These are phyloP conservation scores for Pythium coloratum DNA, from an alignment of 352 stramenopile species.

Conservation along the genomic window DNA sequence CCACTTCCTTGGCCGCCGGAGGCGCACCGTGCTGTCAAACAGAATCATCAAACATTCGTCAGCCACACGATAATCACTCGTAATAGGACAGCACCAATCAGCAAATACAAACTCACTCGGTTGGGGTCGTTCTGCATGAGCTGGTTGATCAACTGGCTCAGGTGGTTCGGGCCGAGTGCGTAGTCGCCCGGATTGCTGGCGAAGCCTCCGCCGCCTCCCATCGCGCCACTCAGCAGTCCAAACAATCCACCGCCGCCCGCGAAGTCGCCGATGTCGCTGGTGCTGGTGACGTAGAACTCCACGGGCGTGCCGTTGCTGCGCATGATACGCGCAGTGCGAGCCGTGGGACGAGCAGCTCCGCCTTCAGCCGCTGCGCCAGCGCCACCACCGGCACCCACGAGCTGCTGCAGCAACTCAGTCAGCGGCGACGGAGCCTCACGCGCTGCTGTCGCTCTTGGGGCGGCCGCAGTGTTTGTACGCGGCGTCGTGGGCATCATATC, in stretches of 20 bases:
- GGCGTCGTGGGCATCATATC: slow-evolving; percentile 3
- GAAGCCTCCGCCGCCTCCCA: slow-evolving; percentile 45
- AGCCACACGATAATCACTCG: neutral
- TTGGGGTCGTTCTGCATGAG: slow-evolving; percentile 89
- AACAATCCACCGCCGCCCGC: slow-evolving; percentile 20
- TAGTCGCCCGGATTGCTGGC: slow-evolving; percentile 78
- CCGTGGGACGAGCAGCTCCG: slow-evolving; percentile 15
- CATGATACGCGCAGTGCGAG: slow-evolving; percentile 51
- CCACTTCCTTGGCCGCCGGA: slow-evolving; percentile 68
- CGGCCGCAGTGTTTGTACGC: slow-evolving; percentile 2
- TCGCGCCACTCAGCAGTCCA: slow-evolving; percentile 59
- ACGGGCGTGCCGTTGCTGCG: slow-evolving; percentile 67
- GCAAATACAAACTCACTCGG: slow-evolving; percentile 42
- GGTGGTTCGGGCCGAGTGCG: slow-evolving; percentile 75
- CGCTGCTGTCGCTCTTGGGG: neutral
- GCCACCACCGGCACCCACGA: slow-evolving; percentile 11
- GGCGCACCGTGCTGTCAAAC: slow-evolving; percentile 68
- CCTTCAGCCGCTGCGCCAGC: neutral
- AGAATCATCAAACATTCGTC: neutral
- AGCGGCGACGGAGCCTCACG: slow-evolving; percentile 13
- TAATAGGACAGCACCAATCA: neutral
- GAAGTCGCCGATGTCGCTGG: slow-evolving; percentile 37
- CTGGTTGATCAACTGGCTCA: slow-evolving; percentile 80
- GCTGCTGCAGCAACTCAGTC: slow-evolving; percentile 31
- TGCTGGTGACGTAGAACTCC: slow-evolving; percentile 76